Conservation (phyloP, 2,329 filamentous ascomycete genomes). For the Aspergillus calidoustus region DNA sequence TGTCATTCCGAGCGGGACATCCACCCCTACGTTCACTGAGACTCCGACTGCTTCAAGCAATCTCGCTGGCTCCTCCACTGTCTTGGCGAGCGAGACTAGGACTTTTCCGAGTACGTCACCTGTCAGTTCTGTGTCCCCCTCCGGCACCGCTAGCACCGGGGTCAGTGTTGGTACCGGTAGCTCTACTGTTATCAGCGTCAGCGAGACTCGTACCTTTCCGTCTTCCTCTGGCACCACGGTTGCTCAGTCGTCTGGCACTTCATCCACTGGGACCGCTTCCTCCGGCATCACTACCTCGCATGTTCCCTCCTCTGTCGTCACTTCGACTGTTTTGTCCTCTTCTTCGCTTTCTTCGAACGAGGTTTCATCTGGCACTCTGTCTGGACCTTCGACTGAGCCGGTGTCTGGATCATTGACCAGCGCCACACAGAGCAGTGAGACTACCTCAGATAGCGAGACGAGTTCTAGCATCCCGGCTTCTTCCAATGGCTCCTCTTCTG, state of each 20-base stretch:
- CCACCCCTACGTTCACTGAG: too few species aligned
- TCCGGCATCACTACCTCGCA: background rate
- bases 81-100: background rate
- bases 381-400: too few species aligned
- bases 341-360: background rate
- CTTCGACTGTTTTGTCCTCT: background rate
- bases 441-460: background rate
- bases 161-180: background rate
- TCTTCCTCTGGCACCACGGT: background rate
- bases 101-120: background rate
- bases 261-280: background rate
- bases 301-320: background rate
- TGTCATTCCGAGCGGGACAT: background rate
- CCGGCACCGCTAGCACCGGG: background rate
- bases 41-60: background rate
- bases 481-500: background rate
- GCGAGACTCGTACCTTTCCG: background rate
- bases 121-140: background rate
- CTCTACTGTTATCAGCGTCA: background rate
- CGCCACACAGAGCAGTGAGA: background rate
- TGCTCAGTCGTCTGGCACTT: background rate
- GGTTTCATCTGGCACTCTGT: background rate
- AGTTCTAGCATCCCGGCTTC: background rate
- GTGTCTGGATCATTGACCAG: background rate
- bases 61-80: background rate